phyloP scores from a whole-genome alignment of 129 eudicot genomes.

The Ambrosia artemisiifolia region DNA sequence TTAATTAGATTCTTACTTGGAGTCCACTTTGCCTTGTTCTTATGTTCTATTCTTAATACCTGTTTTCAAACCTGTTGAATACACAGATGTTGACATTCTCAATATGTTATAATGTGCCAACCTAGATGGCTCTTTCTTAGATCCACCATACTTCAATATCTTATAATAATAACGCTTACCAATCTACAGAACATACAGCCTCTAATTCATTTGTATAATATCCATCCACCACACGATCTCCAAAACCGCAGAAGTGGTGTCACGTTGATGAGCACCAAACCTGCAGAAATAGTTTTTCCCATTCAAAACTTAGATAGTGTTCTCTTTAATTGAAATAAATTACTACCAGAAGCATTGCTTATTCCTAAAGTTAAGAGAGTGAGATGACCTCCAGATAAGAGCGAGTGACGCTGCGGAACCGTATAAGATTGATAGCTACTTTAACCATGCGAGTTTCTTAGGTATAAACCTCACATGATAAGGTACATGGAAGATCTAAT shows the following conservation, averaged over 20 bases:
- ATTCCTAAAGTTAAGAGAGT: constrained; percentile 39
- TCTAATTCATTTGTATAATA: constrained; percentile 54
- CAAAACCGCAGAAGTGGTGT: constrained; percentile 35
- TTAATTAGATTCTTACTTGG: constrained; percentile 39
- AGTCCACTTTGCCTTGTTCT: constrained; percentile 35
- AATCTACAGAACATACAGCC: constrained; percentile 70
- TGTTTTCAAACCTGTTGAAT: too few relatives aligned
- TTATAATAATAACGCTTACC: too few relatives aligned
- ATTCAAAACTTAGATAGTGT: constrained; percentile 57
- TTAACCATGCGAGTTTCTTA: too few relatives aligned
- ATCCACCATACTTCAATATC: too few relatives aligned
- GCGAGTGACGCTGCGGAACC: too few relatives aligned
- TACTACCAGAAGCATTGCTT: constrained; percentile 44
- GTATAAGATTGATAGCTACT: too few relatives aligned
- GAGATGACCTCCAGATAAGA: constrained; percentile 38
- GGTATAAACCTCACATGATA: too few relatives aligned
- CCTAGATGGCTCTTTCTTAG: too few relatives aligned
- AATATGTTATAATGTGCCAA: too few relatives aligned
- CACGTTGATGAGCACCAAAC: constrained; percentile 40
- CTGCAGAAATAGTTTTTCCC: constrained; percentile 39
- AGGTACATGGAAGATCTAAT: too few relatives aligned
- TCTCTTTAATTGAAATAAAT: constrained; percentile 60
- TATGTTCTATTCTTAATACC: constrained; percentile 22
- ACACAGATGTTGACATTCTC: too few relatives aligned
- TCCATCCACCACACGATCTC: constrained; percentile 45